These are phyloP conservation scores for Sanghuangporus weigelae DNA, from an alignment of 1,284 basidiomycete species.

Conservation along the genomic window DNA sequence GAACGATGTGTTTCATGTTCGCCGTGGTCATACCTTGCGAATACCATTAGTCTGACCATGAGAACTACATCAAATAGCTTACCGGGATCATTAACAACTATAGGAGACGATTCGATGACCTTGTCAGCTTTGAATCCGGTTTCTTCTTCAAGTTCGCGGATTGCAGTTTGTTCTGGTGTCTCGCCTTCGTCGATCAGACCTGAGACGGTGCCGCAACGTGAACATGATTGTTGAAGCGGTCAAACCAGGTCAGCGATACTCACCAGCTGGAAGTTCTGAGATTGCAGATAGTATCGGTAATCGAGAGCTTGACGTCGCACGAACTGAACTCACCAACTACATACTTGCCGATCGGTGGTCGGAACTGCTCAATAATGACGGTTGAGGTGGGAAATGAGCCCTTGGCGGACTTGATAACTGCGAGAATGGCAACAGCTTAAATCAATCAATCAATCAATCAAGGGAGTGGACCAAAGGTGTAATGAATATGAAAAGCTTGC, in stretches of 20 bases:
- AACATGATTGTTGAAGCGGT: no score
- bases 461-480: no score
- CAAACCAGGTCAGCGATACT: background rate
- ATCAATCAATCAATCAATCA: conserved; percentile 32
- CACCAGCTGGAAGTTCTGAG: conserved; percentile 79
- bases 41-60: background rate
- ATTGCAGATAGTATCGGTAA: conserved; percentile 3
- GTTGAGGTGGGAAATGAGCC: conserved; percentile 66
- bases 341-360: conserved; percentile 71
- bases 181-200: conserved; percentile 83
- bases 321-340: conserved; percentile 55
- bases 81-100: conserved; percentile 78
- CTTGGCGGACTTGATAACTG: conserved; percentile 70
- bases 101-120: conserved; percentile 61
- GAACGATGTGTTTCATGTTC: conserved; percentile 71
- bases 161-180: conserved; percentile 68
- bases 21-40: conserved; percentile 76
- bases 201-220: conserved; percentile 23
- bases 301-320: background rate
- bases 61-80: conserved; percentile 18
- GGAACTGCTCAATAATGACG: conserved; percentile 84
- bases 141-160: conserved; percentile 87
- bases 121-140: conserved; percentile 75
- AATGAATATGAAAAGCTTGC: conserved; percentile 4
- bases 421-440: conserved; percentile 77